These are phyloP conservation scores for Ustilago tritici DNA, from an alignment of 1,284 basidiomycete species.

Conservation along the genomic window DNA sequence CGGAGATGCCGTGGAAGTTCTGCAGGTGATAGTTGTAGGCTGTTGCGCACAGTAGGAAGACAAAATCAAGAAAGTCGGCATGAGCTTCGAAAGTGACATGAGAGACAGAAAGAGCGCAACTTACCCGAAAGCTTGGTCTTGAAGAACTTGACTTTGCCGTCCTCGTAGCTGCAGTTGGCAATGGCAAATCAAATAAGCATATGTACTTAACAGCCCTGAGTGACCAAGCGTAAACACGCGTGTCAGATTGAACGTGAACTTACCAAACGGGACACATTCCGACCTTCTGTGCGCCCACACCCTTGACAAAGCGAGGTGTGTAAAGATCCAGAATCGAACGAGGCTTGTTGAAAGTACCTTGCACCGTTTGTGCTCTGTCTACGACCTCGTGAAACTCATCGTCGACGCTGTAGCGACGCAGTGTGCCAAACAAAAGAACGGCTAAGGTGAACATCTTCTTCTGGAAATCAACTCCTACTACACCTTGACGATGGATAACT, in stretches of 20 bases:
- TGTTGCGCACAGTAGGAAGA: background rate
- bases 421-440: background rate
- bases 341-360: constrained; percentile 43
- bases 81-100: background rate
- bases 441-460: background rate
- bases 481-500: constrained; percentile 5
- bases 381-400: constrained; percentile 22
- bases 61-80: background rate
- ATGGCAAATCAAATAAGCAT: no score
- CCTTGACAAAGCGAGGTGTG: constrained; percentile 52
- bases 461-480: background rate
- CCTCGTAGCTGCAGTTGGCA: constrained; percentile 42
- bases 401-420: constrained; percentile 12
- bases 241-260: constrained; percentile 3
- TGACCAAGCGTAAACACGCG: no score
- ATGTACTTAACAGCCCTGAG: no score
- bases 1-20: constrained; percentile 53
- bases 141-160: constrained; percentile 32
- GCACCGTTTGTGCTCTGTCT: constrained; percentile 22
- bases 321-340: constrained; percentile 54
- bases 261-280: constrained; percentile 59
- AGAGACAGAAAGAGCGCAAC: background rate
- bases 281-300: constrained; percentile 40
- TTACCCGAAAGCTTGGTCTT: constrained; percentile 56
- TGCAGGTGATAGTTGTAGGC: constrained; percentile 62